Conservation (phyloP, 768 basidiomycete species). For the Podaxis sp. region DNA sequence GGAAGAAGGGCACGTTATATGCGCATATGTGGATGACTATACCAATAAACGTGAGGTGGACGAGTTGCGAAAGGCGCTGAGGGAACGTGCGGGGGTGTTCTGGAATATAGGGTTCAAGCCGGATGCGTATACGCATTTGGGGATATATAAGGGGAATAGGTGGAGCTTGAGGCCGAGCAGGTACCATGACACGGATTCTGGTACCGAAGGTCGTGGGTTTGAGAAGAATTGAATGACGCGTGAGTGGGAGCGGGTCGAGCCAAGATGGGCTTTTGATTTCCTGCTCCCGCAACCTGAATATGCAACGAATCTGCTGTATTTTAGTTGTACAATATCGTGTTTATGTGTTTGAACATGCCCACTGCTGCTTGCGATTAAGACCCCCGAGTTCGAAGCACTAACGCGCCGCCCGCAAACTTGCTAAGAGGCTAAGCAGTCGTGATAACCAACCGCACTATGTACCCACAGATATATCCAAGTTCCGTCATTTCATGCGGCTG, state of each 20-base stretch:
- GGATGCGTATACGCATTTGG: conserved; percentile 37
- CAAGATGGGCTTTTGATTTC: too few relatives aligned
- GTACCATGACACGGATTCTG: conserved; percentile 19
- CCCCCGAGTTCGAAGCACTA: too few relatives aligned
- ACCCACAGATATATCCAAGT: neutral
- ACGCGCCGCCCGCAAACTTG: neutral
- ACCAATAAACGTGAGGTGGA: conserved; percentile 25
- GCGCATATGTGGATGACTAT: conserved; percentile 31
- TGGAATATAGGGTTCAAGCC: conserved; percentile 38
- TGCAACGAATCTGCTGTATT: too few relatives aligned
- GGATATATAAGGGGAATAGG: conserved; percentile 35
- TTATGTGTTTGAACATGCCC: too few relatives aligned
- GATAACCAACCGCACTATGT: neutral
- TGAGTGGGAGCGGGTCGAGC: neutral
- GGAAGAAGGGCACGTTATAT: conserved; percentile 34
- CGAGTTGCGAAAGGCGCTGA: conserved; percentile 31
- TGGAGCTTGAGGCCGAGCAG: conserved; percentile 34
- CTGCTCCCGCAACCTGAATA: too few relatives aligned
- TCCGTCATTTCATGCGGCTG: too few relatives aligned
- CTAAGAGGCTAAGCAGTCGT: neutral
- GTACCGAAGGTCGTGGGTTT: neutral
- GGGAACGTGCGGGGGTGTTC: conserved; percentile 23
- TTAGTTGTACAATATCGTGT: too few relatives aligned
- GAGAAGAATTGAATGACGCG: neutral
- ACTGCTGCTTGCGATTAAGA: too few relatives aligned